Evolutionary conservation across 2,329 filamentous ascomycete species (phyloP).

Genomic region (Mycosphaerelloides madeirae): DNA sequence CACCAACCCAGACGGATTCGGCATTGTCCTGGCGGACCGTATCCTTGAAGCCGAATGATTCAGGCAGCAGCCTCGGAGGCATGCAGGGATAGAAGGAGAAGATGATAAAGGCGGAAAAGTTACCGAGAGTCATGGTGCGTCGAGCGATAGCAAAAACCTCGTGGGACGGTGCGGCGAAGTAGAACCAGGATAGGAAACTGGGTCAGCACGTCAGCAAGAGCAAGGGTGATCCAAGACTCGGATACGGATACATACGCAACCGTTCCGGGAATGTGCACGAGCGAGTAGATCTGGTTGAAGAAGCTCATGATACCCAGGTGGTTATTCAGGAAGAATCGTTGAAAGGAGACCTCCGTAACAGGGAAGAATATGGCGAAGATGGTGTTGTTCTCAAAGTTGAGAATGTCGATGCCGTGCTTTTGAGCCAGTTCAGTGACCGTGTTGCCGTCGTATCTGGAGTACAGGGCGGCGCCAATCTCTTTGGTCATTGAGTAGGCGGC

Average conservation of each 20-base stretch:
- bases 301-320: conserved; percentile 52
- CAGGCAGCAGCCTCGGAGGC: conserved; percentile 46
- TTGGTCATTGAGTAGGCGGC: conserved; percentile 58
- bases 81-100: conserved; percentile 52
- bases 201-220: conserved; percentile 7
- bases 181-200: conserved; percentile 61
- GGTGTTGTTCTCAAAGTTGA: conserved; percentile 52
- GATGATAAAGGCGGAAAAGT: conserved; percentile 50
- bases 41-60: conserved; percentile 43
- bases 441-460: conserved; percentile 34
- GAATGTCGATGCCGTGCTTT: conserved; percentile 51
- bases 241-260: conserved; percentile 44
- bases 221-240: not conserved
- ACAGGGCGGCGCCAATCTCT: conserved; percentile 24
- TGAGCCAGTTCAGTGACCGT: conserved; percentile 54
- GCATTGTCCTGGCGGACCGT: conserved; percentile 46
- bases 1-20: conserved; percentile 44
- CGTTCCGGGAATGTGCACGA: conserved; percentile 58
- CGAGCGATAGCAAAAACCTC: conserved; percentile 41
- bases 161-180: conserved; percentile 53
- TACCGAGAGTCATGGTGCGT: conserved; percentile 48
- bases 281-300: conserved; percentile 55
- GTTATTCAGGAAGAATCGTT: conserved; percentile 54
- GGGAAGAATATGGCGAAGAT: conserved; percentile 51
- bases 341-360: conserved; percentile 49